Evolutionary conservation across 2,329 filamentous ascomycete genomes (phyloP).

Genomic region (Aspergillus terreus): DNA sequence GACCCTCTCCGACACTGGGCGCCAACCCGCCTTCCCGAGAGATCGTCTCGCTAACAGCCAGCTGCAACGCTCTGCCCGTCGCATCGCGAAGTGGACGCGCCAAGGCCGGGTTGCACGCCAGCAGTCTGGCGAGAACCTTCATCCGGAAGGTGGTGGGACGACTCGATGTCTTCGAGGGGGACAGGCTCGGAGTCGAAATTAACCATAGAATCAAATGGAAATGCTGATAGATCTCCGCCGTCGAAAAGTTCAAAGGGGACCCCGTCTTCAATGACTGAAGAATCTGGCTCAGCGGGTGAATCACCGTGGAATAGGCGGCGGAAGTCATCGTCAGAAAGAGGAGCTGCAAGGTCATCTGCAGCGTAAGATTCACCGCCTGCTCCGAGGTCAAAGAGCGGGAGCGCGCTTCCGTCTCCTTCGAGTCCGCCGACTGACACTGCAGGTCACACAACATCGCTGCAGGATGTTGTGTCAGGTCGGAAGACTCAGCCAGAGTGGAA

Average conservation of each 20-base stretch:
- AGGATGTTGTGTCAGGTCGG: slow-evolving; percentile 99
- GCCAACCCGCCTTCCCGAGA: slow-evolving; percentile 32
- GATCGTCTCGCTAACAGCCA: slow-evolving; percentile 43
- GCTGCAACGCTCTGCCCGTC: slow-evolving; percentile 53
- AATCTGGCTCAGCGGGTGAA: slow-evolving; percentile 67
- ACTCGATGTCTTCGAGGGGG: slow-evolving; percentile 40
- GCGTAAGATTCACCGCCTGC: slow-evolving; percentile 43
- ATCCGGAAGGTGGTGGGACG: slow-evolving; percentile 49
- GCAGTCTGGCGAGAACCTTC: slow-evolving; percentile 48
- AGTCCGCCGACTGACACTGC: slow-evolving; percentile 91
- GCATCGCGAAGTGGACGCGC: slow-evolving; percentile 52
- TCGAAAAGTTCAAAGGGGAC: slow-evolving; percentile 67
- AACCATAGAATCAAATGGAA: slow-evolving; percentile 54
- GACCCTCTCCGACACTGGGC: slow-evolving; percentile 27
- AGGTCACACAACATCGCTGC: slow-evolving; percentile 99
- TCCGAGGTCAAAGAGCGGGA: slow-evolving; percentile 40
- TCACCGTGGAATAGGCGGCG: slow-evolving; percentile 57
- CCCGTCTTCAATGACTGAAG: slow-evolving; percentile 71
- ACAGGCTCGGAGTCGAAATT: slow-evolving; percentile 51
- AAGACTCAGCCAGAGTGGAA: slow-evolving; percentile 53
- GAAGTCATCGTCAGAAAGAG: slow-evolving; percentile 69
- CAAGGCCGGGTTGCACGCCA: slow-evolving; percentile 52
- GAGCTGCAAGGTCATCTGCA: slow-evolving; percentile 59
- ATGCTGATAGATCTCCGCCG: slow-evolving; percentile 46
- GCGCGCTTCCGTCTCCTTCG: slow-evolving; percentile 47